These are phyloP conservation scores for Stenogyne calaminthoides DNA, from an alignment of 305 asterid genomes.

Conservation along the genomic window DNA sequence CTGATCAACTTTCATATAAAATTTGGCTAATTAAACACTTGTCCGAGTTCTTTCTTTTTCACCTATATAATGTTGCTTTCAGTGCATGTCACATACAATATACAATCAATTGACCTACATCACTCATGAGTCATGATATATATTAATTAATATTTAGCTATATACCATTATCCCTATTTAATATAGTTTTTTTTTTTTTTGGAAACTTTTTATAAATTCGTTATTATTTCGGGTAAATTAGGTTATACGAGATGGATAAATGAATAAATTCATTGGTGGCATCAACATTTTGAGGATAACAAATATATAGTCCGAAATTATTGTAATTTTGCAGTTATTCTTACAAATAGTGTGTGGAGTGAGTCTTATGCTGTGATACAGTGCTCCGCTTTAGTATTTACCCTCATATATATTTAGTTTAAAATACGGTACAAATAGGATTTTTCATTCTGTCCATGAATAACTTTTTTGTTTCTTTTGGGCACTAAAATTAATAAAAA, in stretches of 20 bases:
- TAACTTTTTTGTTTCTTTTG: too few species aligned
- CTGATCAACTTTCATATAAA: background rate
- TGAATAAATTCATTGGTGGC: background rate
- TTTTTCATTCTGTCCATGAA: too few species aligned
- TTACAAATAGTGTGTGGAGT: too few species aligned
- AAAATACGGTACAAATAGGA: too few species aligned
- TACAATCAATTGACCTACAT: background rate
- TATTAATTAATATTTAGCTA: background rate
- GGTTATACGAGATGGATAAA: too few species aligned
- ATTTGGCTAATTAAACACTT: background rate
- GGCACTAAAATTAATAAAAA: too few species aligned
- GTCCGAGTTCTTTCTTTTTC: background rate
- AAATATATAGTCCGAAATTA: background rate
- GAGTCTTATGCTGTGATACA: too few species aligned
- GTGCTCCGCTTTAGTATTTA: too few species aligned
- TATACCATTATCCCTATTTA: background rate
- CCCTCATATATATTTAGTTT: too few species aligned
- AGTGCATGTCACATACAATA: background rate
- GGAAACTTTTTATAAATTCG: background rate
- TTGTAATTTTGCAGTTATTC: background rate
- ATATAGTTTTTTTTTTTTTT: background rate
- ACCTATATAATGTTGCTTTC: background rate
- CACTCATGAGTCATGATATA: background rate
- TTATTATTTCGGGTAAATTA: too few species aligned
- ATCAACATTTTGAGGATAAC: background rate